Conservation (phyloP, 495 filamentous ascomycete species). For the Penicillium bialowiezense region DNA sequence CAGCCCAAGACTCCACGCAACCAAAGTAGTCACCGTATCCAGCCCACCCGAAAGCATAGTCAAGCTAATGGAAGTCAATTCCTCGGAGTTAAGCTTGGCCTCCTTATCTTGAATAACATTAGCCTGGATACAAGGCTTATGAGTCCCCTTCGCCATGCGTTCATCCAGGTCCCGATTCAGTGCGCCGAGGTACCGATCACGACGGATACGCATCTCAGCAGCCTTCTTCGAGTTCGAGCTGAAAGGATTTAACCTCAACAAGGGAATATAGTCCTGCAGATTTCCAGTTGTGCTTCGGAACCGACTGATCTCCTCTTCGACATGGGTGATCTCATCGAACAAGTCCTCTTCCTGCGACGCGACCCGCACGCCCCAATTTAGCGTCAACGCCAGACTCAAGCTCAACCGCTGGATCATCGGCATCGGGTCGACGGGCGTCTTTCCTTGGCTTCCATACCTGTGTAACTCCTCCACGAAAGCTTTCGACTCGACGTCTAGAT, state of each 20-base stretch:
- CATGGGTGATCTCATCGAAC: conserved; percentile 61
- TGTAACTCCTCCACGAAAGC: conserved; percentile 58
- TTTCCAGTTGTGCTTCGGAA: conserved; percentile 62
- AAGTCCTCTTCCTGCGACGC: conserved; percentile 53
- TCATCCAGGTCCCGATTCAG: conserved; percentile 54
- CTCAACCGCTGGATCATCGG: conserved; percentile 59
- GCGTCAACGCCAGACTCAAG: conserved; percentile 54
- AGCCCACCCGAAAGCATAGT: conserved; percentile 63
- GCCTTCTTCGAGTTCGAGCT: conserved; percentile 49
- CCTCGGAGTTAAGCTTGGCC: conserved; percentile 53
- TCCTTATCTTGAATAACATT: conserved; percentile 63
- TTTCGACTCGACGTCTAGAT: conserved; percentile 59
- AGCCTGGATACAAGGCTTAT: conserved; percentile 62
- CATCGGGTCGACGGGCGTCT: conserved; percentile 55
- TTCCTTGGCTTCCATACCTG: conserved; percentile 51
- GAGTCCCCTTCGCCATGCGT: conserved; percentile 55
- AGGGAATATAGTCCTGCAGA: conserved; percentile 61
- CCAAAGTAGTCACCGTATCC: conserved; percentile 60
- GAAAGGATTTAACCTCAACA: conserved; percentile 57
- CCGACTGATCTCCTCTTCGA: conserved; percentile 58
- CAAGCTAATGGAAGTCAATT: conserved; percentile 60
- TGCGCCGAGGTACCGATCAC: conserved; percentile 55
- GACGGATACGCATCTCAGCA: conserved; percentile 54
- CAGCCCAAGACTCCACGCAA: conserved; percentile 61
- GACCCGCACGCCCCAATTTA: conserved; percentile 63